These are phyloP conservation scores for Monoraphidium neglectum DNA, from an alignment of 139 green algal genomes.

Conservation along the genomic window DNA sequence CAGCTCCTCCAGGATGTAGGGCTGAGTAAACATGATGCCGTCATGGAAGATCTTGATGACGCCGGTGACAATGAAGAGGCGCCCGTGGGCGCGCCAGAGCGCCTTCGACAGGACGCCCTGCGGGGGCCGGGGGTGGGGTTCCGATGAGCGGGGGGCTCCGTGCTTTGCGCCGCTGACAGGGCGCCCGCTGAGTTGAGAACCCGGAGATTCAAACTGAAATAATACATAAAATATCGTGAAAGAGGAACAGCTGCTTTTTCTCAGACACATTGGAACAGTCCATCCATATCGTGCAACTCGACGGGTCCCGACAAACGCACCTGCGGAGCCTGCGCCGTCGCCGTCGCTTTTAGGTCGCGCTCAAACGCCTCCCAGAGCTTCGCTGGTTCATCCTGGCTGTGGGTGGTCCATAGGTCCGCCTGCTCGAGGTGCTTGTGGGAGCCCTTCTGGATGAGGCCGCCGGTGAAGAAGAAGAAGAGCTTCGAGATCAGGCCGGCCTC, in stretches of 20 bases:
- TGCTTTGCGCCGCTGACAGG: too few species aligned
- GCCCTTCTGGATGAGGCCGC: slow-evolving; percentile 61
- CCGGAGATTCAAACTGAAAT: too few species aligned
- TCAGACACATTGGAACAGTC: too few species aligned
- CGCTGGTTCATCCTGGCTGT: slow-evolving; percentile 50
- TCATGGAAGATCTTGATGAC: slow-evolving; percentile 81
- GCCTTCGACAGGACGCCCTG: slow-evolving; percentile 45
- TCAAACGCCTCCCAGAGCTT: slow-evolving; percentile 51
- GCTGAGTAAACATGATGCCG: slow-evolving; percentile 76
- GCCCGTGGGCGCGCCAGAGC: slow-evolving; percentile 27
- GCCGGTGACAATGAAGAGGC: slow-evolving; percentile 48
- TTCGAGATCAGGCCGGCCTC: slow-evolving; percentile 48
- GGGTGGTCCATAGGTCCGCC: slow-evolving; percentile 83
- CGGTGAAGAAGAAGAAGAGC: slow-evolving; percentile 71
- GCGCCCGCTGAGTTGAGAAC: too few species aligned
- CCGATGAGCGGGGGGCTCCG: too few species aligned
- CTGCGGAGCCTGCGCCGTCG: slow-evolving; percentile 28
- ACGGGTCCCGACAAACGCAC: too few species aligned
- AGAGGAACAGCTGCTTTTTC: too few species aligned
- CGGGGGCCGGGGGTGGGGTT: background rate
- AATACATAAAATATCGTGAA: too few species aligned
- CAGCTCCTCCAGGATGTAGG: slow-evolving; percentile 76
- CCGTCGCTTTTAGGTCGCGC: slow-evolving; percentile 42
- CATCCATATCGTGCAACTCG: too few species aligned
- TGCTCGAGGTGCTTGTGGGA: slow-evolving; percentile 67